Evolutionary conservation across 1,284 basidiomycete species (phyloP), one percentile per base, ranked within the genome.

Genomic region (Moniliophthora roreri): DNA sequence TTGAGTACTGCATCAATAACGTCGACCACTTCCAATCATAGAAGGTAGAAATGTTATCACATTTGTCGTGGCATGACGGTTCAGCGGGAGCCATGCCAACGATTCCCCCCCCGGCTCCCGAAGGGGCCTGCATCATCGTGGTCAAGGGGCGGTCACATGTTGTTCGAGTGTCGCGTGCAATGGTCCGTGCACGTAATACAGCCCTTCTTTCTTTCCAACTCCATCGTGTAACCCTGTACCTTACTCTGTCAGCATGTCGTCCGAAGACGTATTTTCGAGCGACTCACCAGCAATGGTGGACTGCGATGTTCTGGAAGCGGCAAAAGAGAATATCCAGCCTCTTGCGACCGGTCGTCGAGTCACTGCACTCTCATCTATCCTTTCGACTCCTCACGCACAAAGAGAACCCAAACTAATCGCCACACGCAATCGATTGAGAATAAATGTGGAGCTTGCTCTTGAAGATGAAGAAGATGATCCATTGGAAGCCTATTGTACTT

Each of bases 311-410:
- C 76, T 91, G n/a, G 88, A 91, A 63, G 87, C 87, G 2, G 81
- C 87, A 4, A 91, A 91, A 65, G 89, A 91, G 69, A 91, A 91
- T 61, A 87, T 91, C 36, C 89, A 89, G 64, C 89, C 87, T 42
- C 77, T 91, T 13, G 86, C 84, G 5, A 76, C 80, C 4, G 89
- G 89, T 13, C 78, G 89, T 49, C 78, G 86, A 59, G 89, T 87
- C 49, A 88, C 88, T 8, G 78, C 89, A 0, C 76, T 91, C 48
- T 87, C 87, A 16, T 77, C 80, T 41, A 77, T 90, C 53, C 74
- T 91, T 36, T 71, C 83, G 15, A 91, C 87, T 0, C 89, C 89
- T 20, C 87, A 89, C 64, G 82, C 80, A 1, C 83, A 86, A 58
- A 78, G 89, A 54, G 87, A 90, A 59, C 74, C 78, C 9, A 82